A percentile compares a stretch with the other conserved stretches of the same genome.
Evolutionary conservation across 805 yeast genomes (phyloP).

Genomic region (Debaryomyces prosopidis): DNA sequence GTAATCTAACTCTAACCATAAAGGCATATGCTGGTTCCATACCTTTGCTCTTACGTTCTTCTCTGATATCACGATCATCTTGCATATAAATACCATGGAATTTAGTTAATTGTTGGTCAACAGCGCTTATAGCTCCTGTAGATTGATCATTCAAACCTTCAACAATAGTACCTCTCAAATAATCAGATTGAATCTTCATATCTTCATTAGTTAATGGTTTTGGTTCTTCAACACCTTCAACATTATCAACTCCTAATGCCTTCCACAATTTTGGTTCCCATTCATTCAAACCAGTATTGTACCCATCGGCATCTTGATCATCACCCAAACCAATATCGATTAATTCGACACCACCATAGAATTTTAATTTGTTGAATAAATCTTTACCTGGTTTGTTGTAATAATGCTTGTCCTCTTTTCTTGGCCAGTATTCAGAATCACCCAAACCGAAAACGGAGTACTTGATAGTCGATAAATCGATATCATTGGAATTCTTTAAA

Average conservation of each 20-base stretch:
- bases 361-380: constrained; percentile 59
- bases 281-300: constrained; percentile 80
- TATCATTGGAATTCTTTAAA: constrained; percentile 57
- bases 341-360: constrained; percentile 73
- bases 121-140: constrained; percentile 89
- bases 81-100: constrained; percentile 99
- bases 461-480: constrained; percentile 60
- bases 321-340: constrained; percentile 87
- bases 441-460: constrained; percentile 75
- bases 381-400: constrained; percentile 90
- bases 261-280: constrained; percentile 90
- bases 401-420: constrained; percentile 91
- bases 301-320: constrained; percentile 97
- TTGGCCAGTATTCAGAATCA: constrained; percentile 91
- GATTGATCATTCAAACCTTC: constrained; percentile 79
- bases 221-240: constrained; percentile 84
- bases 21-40: constrained; percentile 95
- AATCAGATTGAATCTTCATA: constrained; percentile 85
- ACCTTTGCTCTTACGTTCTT: constrained; percentile 88
- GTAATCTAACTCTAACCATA: constrained; percentile 94
- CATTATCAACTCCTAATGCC: constrained; percentile 81
- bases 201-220: constrained; percentile 93
- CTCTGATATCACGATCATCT: constrained; percentile 96
- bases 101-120: constrained; percentile 91
- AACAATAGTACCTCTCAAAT: constrained; percentile 87